Conservation (phyloP, 345 rosid genomes). For the Kernera saxatilis region DNA sequence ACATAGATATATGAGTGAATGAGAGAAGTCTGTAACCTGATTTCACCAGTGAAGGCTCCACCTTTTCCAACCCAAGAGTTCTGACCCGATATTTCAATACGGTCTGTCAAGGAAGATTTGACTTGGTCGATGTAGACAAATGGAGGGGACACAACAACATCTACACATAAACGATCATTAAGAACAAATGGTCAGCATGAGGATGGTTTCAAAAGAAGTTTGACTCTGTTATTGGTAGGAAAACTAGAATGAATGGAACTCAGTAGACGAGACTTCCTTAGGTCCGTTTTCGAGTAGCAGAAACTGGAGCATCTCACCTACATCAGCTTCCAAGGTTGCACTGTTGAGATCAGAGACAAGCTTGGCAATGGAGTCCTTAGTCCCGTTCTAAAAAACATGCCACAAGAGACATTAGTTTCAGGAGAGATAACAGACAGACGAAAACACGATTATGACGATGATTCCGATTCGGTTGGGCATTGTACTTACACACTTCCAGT, state of each 20-base stretch:
- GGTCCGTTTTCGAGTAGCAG: neutral
- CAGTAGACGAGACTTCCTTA: neutral
- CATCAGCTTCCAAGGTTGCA: conserved; percentile 82
- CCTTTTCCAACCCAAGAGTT: conserved; percentile 98
- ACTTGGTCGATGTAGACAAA: conserved; percentile 87
- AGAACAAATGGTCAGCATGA: conserved; percentile 1
- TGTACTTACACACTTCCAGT: conserved; percentile 97
- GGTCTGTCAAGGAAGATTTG: conserved; percentile 55
- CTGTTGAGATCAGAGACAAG: conserved; percentile 85
- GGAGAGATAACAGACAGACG: neutral
- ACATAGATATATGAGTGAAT: neutral
- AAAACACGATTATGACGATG: neutral
- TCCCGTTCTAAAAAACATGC: conserved; percentile 61
- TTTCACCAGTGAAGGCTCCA: conserved; percentile 99
- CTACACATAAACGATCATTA: conserved; percentile 34
- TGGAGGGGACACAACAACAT: conserved; percentile 97
- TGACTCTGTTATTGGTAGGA: neutral
- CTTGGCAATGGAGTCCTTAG: conserved; percentile 82
- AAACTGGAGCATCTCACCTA: conserved; percentile 49
- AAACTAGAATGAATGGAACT: neutral
- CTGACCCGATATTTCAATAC: conserved; percentile 82
- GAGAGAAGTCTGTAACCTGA: conserved; percentile 52
- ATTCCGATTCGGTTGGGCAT: neutral
- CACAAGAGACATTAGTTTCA: conserved; percentile 1
- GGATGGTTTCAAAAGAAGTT: neutral